Evolutionary conservation across 345 rosid species (phyloP).

Genomic region (Dipteronia sinensis): DNA sequence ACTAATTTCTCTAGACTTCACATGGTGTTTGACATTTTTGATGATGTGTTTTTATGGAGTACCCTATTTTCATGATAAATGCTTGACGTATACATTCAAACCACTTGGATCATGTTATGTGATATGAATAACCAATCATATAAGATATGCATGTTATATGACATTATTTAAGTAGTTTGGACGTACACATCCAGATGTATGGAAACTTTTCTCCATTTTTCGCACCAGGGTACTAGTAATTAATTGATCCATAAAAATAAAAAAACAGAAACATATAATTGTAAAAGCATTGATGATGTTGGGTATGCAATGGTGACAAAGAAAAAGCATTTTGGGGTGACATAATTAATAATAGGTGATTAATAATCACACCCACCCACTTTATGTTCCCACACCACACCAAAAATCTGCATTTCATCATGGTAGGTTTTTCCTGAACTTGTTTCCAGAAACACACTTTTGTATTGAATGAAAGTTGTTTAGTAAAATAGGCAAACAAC

Average conservation of each 20-base stretch:
- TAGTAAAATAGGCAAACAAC: background rate
- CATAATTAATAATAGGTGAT: background rate
- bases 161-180: too few relatives aligned
- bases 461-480: background rate
- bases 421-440: background rate
- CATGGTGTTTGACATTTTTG: background rate
- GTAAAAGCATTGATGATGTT: constrained; percentile 23
- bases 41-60: background rate
- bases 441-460: background rate
- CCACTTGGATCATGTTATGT: too few relatives aligned
- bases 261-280: background rate
- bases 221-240: background rate
- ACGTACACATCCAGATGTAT: too few relatives aligned
- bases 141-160: too few relatives aligned
- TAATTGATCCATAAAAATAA: background rate
- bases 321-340: background rate
- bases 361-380: constrained; percentile 27
- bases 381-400: background rate
- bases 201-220: background rate
- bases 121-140: too few relatives aligned
- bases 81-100: too few relatives aligned
- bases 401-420: background rate
- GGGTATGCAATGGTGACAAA: constrained; percentile 15
- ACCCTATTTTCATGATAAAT: background rate
- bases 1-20: background rate